Evolutionary conservation across 192 early-diverging fungal species (phyloP).

Genomic region (Backusella psychrophila): DNA sequence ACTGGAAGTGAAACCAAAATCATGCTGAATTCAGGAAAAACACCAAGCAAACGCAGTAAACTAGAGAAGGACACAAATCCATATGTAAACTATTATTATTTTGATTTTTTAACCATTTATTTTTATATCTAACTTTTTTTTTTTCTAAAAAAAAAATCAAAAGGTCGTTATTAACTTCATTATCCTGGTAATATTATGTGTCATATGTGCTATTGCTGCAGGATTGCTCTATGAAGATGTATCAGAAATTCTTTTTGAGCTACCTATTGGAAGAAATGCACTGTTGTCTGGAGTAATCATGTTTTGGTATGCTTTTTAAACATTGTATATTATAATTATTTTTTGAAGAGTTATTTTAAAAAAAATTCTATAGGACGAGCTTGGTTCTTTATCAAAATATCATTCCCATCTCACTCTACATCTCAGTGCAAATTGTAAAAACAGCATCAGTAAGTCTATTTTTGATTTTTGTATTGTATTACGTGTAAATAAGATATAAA

Average conservation of each 20-base stretch:
- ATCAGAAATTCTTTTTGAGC: slow-evolving; percentile 47
- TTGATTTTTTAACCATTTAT: background rate
- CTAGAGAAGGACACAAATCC: slow-evolving; percentile 72
- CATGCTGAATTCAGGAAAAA: slow-evolving; percentile 68
- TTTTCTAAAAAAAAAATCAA: background rate
- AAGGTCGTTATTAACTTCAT: slow-evolving; percentile 78
- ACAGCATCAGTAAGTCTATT: slow-evolving; percentile 31
- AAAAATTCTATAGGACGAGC: slow-evolving; percentile 51
- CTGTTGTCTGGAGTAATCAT: slow-evolving; percentile 61
- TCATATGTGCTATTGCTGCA: slow-evolving; percentile 64
- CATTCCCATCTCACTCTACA: slow-evolving; percentile 91
- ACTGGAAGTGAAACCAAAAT: slow-evolving; percentile 78
- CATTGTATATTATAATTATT: background rate
- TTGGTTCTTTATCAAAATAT: slow-evolving; percentile 93
- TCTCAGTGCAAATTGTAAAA: slow-evolving; percentile 83
- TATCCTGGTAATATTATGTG: slow-evolving; percentile 70
- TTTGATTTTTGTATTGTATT: slow-evolving; percentile 15
- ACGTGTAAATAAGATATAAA: background rate
- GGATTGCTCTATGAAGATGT: slow-evolving; percentile 56
- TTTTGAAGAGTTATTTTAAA: background rate
- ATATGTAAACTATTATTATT: slow-evolving; percentile 37
- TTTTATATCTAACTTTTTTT: background rate
- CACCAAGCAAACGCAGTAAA: slow-evolving; percentile 62
- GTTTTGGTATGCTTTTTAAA: slow-evolving; percentile 52
- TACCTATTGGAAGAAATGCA: slow-evolving; percentile 44